Evolutionary conservation across 139 green algal species (phyloP), one percentile per base, ranked within the genome.

Genomic region (Nannochloris sp.): DNA sequence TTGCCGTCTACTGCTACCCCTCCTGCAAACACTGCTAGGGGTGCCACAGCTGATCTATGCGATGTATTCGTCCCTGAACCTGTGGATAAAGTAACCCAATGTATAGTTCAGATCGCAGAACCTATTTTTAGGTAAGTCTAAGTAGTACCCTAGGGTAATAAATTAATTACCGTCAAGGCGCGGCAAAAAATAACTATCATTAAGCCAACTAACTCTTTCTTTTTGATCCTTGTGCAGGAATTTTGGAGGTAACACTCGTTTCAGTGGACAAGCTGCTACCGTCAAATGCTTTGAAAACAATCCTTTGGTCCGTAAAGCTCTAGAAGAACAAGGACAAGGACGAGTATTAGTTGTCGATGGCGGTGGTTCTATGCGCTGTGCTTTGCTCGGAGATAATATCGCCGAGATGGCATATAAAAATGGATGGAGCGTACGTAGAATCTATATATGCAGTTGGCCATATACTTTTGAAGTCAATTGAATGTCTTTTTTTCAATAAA

Each of bases 241-340:
- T 54, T 89, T 76, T 67, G 89, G 89, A 13, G 86, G 86, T 14
- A 71, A 83, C 37, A 30, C 73, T 8, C 67, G 81, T 6, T 95
- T 93, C 69, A 79, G 61, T n/a, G 88, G 84, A 2, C 75, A 72
- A 31, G 83, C 68, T 2, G 61, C 80, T 4, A 95, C 90, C 2
- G 78, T 97, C 0, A 84, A 84, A 35, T 97, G 91, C 75, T 96
- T 89, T 55, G 91, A 97, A 61, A 95, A 94, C 73, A 97, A 97
- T 68, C 91, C 91, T 2, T 81, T 95, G 3, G 91, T 97, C 4
- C 76, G 91, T 13, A 81, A 84, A 71, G 85, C 87, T 0, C 78
- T 97, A 37, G 84, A 92, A 56, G 81, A 95, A 71, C 47, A 69
- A 0, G 91, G 91, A 6, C 44, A 81, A 0, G 90, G 89, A 1